These are phyloP conservation scores for Agapanthus africanus DNA, from an alignment of 106 monocot genomes.

Conservation along the genomic window DNA sequence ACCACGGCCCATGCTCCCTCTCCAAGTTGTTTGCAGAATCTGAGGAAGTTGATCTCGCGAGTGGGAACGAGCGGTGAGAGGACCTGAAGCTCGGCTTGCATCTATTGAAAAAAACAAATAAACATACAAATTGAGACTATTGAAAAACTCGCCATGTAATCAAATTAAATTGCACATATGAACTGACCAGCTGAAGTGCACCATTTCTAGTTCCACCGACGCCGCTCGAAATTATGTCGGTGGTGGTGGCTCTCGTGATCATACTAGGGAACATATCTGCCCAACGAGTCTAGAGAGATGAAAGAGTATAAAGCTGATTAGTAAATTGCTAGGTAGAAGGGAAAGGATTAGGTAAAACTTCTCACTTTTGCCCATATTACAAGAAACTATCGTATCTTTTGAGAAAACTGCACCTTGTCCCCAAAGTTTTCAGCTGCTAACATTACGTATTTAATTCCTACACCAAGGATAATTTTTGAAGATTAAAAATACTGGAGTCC, in stretches of 20 bases:
- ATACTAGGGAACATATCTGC: constrained; percentile 70
- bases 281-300: constrained; percentile 44
- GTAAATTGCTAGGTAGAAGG: too few species aligned
- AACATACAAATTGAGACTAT: not conserved
- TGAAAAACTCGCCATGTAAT: too few species aligned
- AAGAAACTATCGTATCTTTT: too few species aligned
- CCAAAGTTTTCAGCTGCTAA: too few species aligned
- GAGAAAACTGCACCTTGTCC: too few species aligned
- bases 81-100: constrained; percentile 88
- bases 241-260: constrained; percentile 43
- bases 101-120: constrained; percentile 18
- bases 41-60: constrained; percentile 64
- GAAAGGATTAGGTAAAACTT: too few species aligned
- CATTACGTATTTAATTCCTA: too few species aligned
- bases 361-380: too few species aligned
- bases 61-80: constrained; percentile 81
- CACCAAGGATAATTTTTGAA: too few species aligned
- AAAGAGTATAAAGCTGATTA: not conserved
- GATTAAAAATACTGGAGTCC: too few species aligned
- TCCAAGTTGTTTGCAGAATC: constrained; percentile 86
- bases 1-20: constrained; percentile 81
- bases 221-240: constrained; percentile 54
- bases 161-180: not conserved
- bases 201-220: constrained; percentile 67
- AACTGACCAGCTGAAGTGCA: constrained; percentile 63